phyloP scores from a whole-genome alignment of 139 green algal species.

The Protoeuglena noctilucae region DNA sequence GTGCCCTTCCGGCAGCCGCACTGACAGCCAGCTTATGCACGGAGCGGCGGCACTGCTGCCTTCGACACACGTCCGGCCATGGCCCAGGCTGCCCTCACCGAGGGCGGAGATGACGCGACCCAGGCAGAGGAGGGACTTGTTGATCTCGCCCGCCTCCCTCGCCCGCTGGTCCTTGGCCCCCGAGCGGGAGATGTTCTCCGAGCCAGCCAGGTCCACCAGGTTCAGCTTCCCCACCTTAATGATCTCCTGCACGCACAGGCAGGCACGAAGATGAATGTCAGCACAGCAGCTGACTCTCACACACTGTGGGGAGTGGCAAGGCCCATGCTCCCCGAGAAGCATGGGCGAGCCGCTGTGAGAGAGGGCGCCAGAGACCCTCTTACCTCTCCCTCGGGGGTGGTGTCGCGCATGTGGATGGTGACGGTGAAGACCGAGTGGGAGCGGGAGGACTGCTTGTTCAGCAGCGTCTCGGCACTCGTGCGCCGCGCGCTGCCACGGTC shows the following conservation, averaged over 20 bases:
- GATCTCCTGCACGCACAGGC: no score
- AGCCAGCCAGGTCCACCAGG: slow-evolving; percentile 93
- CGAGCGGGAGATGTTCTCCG: slow-evolving; percentile 82
- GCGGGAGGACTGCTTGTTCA: slow-evolving; percentile 94
- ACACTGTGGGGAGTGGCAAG: no score
- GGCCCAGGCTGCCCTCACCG: no score
- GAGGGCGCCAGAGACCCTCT: no score
- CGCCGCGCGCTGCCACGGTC: slow-evolving; percentile 73
- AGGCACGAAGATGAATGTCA: no score
- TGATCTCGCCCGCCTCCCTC: slow-evolving; percentile 89
- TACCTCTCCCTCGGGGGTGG: slow-evolving; percentile 77
- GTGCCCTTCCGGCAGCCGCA: no score
- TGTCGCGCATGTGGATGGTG: slow-evolving; percentile 77
- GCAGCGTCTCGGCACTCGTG: slow-evolving; percentile 79
- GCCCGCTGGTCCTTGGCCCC: slow-evolving; percentile 70
- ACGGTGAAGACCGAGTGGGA: slow-evolving; percentile 84
- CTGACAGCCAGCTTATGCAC: no score
- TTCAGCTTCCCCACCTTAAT: slow-evolving; percentile 97
- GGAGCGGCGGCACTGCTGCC: no score
- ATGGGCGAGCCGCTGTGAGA: no score
- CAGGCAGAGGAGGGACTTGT: slow-evolving; percentile 88
- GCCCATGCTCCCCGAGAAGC: no score
- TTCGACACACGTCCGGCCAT: no score
- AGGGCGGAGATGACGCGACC: slow-evolving; percentile 92
- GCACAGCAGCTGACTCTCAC: no score